Evolutionary conservation across 177 flowering plant species (phyloP), one percentile per base, ranked within the genome.

Genomic region (Vitis hybrid): DNA sequence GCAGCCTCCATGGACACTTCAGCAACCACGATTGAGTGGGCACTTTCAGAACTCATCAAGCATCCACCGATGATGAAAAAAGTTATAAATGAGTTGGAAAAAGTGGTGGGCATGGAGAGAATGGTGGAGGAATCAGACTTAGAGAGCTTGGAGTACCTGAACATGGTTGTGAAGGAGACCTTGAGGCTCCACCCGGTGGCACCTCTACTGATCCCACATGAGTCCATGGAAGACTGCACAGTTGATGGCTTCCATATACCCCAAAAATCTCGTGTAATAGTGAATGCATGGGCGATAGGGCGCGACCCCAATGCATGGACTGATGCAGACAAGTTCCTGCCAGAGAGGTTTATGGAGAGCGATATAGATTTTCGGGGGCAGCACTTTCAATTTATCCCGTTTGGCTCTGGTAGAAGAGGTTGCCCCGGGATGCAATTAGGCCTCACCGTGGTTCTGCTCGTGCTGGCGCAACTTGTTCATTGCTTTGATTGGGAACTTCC

Each of bases 401-500:
- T 79, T 51, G 80, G 84, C 1, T 76, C 80, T 0, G 80, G 84
- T 2, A 73, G 19, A 18, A 18, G 19, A 18, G 19, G 19, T 18
- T 18, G 19, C 19, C 19, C 19, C 19, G 19, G 19, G 49, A 61
- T 76, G 56, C 79, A 68, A 18, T 54, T 81, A 63, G 82, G 78
- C 2, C n/a, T 71, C 4, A 76, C 66, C 9, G 55, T 72, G 65
- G 76, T 76, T 15, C 70, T 54, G 15, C 46, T 71, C 2, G 66
- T 76, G 57, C 10, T 74, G 35, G 84, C 82, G 3, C 78, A 74
- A 7, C 56, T 79, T 60, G 70, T 79, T 54, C 78, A 76, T 60
- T 76, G 82, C 64, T 82, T 79, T 64, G 72, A 72, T 70, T 82
- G 82, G 84, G 68, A 82, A 72, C 76, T 82, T 15, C 79, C 82